Base-by-base conservation (phyloP, 1,139 yeast genomes). In the Petasospora rhodanensis region DNA sequence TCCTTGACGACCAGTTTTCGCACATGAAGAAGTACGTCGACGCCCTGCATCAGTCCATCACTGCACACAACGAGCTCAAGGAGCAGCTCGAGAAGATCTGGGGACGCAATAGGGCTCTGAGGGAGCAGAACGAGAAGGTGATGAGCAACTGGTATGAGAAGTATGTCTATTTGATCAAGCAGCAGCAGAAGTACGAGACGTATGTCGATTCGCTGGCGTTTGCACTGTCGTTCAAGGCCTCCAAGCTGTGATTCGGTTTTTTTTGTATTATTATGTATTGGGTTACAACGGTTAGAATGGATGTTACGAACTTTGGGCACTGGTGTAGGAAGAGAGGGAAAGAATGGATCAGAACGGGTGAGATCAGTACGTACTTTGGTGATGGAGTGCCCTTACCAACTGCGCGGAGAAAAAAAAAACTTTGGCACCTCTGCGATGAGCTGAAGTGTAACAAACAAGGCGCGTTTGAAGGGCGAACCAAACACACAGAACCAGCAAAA, bases 91-190 rank as follows among this genome's bases (percentile, higher is more conserved):
- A 52, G 10, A 40, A 59, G 58, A 48, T 59, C 55, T 57, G 77
- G 75, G 47, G 59, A 2, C 19, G 24, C 7, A 20, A 30, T 4
- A 28, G 33, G n/a, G 21, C 26, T 3, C 26, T 47, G 14, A 40
- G 42, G 15, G 35, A 34, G 7, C 37, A 44, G 19, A 39, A 54
- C 31, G 58, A 57, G 10, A 23, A 38, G 5, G 63, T 60, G 2
- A 55, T 61, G 60, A 53, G 51, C 25, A 64, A 62, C 32, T 64
- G 69, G 69, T 56, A 59, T 33, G 51, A 49, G 24, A 63, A 58
- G 35, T 61, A 64, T 31, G 48, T 56, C 15, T 58, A 54, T 35
- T 35, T 64, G 31, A 53, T 53, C 31, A 52, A 46, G 33, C 63
- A 62, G 34, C 54, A 51, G 31, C 49, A 56, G 21, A 59, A 58